Base-by-base conservation (phyloP, 75 land plant species). In the Isoetes taiwanensis region DNA sequence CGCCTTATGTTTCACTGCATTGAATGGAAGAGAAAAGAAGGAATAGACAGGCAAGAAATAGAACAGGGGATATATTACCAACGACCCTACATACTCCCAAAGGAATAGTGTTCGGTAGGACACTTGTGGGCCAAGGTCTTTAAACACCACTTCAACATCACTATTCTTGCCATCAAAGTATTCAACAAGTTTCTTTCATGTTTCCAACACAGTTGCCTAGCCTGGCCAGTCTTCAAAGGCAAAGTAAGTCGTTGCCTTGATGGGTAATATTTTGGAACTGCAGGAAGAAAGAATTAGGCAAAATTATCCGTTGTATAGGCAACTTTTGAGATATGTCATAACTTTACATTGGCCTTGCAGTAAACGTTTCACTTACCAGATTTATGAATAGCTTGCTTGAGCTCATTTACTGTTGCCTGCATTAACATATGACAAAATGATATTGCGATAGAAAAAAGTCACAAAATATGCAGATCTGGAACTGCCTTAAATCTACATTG, bases 111-210 rank as follows among this genome's bases (percentile, higher is more conserved):
- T 90, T 21, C 77, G 67, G 59, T 90, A 90, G 0, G 66, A 64
- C 12, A 90, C 94, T 71, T 90, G 97, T 31, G 80, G 76, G 1
- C 97, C 97, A 33, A 90, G 67, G 56, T 90, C 97, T 73, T 90
- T 90, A 64, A 90, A 78, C 1, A 83, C 75, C 3, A 89, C 86
- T 38, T 78, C 74, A 9, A 76, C 30, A 29, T 41, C 48, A 23
- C 57, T 50, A 1, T 32, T 41, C 43, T 71, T 71, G 32, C 70
- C 67, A 30, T 75, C 75, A 52, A 60, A 59, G 19, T 73, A 80
- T 25, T 90, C 97, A 30, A 61, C 61, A 20, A 90, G 63, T 41
- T 38, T 74, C 55, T 86, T 83, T 31, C 65, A 76, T 40, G 42
- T 54, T 46, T 66, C 58, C 20, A 90, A 80, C 32, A 75, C 85